A percentile compares a stretch with the other conserved stretches of the same genome.
phyloP scores from a whole-genome alignment of 139 green algal species.

The Picochlorum sp. region DNA sequence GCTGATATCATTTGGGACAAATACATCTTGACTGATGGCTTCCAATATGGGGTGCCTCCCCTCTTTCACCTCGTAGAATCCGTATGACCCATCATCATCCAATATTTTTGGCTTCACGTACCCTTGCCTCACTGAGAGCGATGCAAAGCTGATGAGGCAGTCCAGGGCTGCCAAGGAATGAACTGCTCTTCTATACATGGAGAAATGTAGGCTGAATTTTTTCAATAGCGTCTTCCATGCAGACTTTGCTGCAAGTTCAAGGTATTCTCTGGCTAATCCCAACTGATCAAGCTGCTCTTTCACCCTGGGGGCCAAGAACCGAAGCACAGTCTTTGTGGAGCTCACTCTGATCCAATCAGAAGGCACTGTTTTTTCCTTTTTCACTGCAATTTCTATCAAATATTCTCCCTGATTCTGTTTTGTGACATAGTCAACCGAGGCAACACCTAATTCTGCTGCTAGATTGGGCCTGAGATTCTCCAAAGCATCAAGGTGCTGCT shows the following conservation, averaged over 20 bases:
- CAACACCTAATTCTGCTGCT: constrained; percentile 19
- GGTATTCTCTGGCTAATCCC: constrained; percentile 46
- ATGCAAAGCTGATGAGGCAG: constrained; percentile 59
- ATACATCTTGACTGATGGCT: constrained; percentile 32
- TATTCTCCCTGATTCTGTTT: constrained; percentile 49
- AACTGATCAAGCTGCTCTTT: constrained; percentile 28
- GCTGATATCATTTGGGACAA: constrained; percentile 60
- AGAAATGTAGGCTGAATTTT: constrained; percentile 40
- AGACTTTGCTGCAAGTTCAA: constrained; percentile 13
- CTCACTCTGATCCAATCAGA: constrained; percentile 52
- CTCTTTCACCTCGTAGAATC: constrained; percentile 22
- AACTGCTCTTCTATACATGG: constrained; percentile 40
- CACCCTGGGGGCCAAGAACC: constrained; percentile 62
- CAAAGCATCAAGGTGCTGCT: constrained; percentile 26
- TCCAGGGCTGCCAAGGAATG: constrained; percentile 64
- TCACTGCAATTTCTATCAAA: constrained; percentile 68
- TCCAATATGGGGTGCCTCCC: constrained; percentile 75
- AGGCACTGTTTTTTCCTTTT: constrained; percentile 26
- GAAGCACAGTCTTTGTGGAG: constrained; percentile 65
- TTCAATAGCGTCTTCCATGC: constrained; percentile 52
- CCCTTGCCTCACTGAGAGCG: constrained; percentile 22
- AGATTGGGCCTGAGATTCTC: constrained; percentile 37
- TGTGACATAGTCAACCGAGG: constrained; percentile 33
- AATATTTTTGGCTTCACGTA: constrained; percentile 36
- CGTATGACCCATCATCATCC: constrained; percentile 24